Base-by-base conservation (phyloP, 2,329 filamentous ascomycete species). In the Ophiobolus disseminans region DNA sequence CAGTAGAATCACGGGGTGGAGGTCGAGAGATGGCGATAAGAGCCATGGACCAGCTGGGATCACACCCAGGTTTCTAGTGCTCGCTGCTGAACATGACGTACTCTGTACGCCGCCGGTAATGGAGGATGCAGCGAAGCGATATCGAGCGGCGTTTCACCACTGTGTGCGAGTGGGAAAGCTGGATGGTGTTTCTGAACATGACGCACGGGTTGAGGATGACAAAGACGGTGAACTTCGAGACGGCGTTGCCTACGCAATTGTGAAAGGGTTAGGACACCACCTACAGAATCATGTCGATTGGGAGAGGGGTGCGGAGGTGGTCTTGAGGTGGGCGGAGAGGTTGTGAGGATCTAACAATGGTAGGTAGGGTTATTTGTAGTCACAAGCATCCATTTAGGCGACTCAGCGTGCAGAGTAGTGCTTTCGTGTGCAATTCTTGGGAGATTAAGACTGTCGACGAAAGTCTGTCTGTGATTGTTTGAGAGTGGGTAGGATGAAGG, bases 221-320 rank as follows among this genome's bases (percentile, higher is more conserved):
- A 76, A 31, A 19, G 42, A 45, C 13, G 2, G 34, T 9, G 28
- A 40, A 17, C 38, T 45, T 6, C 32, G 46, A 9, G 63, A 41
- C 9, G 77, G 76, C 1, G 77, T 82, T 8, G 62, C 67, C 37
- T 64, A 79, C 37, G 71, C 58, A 13, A 65, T 77, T 36, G 76
- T 82, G 1, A 66, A 73, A 3, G 75, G 73, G 2, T 71, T 78
- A 3, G 80, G 76, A 2, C 80, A 84, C 61, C 80, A 84, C 65
- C 51, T 82, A 35, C 79, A 82, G 60, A 81, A 83, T 45, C 80
- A 83, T 56, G 63, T 76, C 9, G 70, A 73, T 30, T 82, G 78
- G 77, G 67, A 80, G 44, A 61, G 73, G 2, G 80, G 80, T 1
- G 79, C 77, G 1, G 62, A 68, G 42, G 79, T 77, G 51, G 45